Evolutionary conservation across 2,329 filamentous ascomycete species (phyloP).

Genomic region (Pseudogymnoascus sp.): DNA sequence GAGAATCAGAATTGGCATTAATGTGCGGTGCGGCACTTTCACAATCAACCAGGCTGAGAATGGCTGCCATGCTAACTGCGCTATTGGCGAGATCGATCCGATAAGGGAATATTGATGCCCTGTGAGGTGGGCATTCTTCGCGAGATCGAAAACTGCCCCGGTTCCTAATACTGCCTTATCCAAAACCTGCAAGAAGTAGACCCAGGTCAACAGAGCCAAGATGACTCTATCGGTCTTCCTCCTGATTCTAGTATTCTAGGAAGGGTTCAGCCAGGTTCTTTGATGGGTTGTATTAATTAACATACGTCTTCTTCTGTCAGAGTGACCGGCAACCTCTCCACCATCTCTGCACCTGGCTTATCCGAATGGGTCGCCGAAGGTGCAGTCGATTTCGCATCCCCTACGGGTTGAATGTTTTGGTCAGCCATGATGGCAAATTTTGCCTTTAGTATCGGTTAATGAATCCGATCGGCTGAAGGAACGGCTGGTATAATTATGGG

Average conservation of each 20-base stretch:
- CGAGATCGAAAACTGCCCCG: conserved; percentile 41
- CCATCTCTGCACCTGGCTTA: not conserved
- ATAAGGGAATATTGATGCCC: conserved; percentile 42
- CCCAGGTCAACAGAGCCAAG: conserved; percentile 45
- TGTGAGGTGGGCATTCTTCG: conserved; percentile 34
- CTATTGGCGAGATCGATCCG: conserved; percentile 41
- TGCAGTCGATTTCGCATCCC: not conserved
- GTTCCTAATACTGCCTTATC: conserved; percentile 30
- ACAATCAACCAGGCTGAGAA: conserved; percentile 42
- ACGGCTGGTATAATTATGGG: not conserved
- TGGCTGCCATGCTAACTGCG: conserved; percentile 32
- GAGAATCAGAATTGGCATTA: conserved; percentile 36
- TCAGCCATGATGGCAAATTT: not conserved
- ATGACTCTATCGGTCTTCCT: conserved; percentile 54
- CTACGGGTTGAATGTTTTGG: not conserved
- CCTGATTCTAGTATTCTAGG: conserved; percentile 45
- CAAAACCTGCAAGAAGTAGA: conserved; percentile 45
- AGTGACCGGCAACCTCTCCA: not conserved
- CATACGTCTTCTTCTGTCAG: conserved; percentile 9
- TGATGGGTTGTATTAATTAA: not conserved
- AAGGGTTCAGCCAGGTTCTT: not conserved
- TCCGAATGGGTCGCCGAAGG: not conserved
- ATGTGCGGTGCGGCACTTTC: conserved; percentile 44
- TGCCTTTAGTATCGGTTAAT: not conserved
- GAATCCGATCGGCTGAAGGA: not conserved